Percentiles rank a stretch among this genome's conserved stretches.
Conservation (phyloP, 2,329 filamentous ascomycete genomes). For the Pseudogymnoascus verrucosus region DNA sequence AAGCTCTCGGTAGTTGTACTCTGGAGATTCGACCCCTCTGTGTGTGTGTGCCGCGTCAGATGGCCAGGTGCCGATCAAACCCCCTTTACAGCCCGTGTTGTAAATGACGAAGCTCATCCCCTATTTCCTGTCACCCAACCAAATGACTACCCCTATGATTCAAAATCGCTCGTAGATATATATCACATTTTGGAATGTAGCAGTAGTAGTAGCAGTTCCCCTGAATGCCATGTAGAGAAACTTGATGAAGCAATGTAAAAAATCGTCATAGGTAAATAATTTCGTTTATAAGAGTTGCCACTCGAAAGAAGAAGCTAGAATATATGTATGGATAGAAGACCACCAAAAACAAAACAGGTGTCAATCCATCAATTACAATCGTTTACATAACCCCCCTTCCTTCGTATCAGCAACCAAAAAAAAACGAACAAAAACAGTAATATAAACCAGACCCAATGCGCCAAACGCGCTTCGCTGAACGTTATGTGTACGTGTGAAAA, state of each 20-base stretch:
- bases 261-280: background rate
- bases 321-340: background rate
- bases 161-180: background rate
- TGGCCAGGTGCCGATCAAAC: background rate
- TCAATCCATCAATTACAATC: slow-evolving; percentile 7
- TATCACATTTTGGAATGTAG: background rate
- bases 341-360: background rate
- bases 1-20: background rate
- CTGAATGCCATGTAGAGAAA: background rate
- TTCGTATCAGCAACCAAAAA: background rate
- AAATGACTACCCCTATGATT: background rate
- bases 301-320: background rate
- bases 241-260: background rate
- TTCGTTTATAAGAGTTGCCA: background rate
- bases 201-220: background rate
- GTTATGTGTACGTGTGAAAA: slow-evolving; percentile 5
- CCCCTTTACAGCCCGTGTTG: background rate
- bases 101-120: background rate
- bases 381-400: background rate
- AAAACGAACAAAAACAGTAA: background rate
- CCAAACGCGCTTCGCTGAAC: slow-evolving; percentile 7
- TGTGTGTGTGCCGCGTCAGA: background rate
- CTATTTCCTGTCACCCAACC: background rate
- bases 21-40: background rate
- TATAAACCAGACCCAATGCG: background rate